These are phyloP conservation scores for Acanthamoeba sp. DNA, from an alignment of 208 protist genomes.

Conservation along the genomic window DNA sequence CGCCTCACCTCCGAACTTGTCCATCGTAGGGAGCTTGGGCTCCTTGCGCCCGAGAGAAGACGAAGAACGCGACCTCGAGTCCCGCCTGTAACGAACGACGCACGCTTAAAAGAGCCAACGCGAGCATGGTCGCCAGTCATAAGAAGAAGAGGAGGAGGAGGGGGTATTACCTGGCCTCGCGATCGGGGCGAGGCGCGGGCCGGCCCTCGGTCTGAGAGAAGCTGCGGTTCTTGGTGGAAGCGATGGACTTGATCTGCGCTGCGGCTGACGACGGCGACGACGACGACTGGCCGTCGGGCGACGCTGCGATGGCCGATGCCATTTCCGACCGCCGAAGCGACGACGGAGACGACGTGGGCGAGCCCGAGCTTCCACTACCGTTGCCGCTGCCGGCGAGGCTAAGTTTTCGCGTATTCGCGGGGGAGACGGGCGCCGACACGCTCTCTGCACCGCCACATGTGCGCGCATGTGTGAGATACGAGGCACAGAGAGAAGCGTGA, in stretches of 20 bases:
- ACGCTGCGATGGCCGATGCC: neutral
- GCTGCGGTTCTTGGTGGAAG: neutral
- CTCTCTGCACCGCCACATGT: neutral
- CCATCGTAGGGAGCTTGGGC: slow-evolving; percentile 24
- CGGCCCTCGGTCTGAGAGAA: neutral
- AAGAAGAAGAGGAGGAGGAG: neutral
- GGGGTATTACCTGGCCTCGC: neutral
- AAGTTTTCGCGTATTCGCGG: neutral
- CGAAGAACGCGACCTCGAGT: neutral
- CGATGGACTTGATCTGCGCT: neutral
- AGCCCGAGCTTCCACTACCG: neutral
- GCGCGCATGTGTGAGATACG: too few relatives aligned
- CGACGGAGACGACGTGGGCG: neutral
- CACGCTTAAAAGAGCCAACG: too few relatives aligned
- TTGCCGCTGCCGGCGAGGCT: neutral
- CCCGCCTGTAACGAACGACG: neutral
- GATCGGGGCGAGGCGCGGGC: neutral
- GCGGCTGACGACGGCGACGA: neutral
- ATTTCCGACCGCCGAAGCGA: neutral
- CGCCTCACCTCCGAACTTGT: slow-evolving; percentile 37
- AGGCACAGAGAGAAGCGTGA: too few relatives aligned
- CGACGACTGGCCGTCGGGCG: neutral
- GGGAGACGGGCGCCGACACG: neutral
- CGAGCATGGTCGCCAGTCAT: neutral
- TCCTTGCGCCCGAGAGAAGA: neutral